These are phyloP conservation scores for Vanilla planifolia DNA, from an alignment of 106 monocot species.

Conservation along the genomic window DNA sequence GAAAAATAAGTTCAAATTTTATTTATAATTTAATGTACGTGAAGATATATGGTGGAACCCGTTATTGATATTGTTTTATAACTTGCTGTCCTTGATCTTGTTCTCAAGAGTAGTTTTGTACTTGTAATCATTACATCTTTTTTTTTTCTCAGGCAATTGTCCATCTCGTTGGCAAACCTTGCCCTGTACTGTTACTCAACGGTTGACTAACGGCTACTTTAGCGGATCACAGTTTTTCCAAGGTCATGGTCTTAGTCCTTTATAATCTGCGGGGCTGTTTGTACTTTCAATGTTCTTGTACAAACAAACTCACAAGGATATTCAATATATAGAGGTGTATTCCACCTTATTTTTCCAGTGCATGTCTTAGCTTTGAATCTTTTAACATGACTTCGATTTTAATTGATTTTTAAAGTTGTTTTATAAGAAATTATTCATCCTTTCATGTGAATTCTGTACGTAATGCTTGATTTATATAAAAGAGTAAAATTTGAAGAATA, in stretches of 20 bases:
- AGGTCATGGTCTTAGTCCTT: not conserved
- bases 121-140: not conserved
- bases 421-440: not conserved
- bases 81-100: not conserved
- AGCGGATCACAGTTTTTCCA: not conserved
- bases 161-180: not conserved
- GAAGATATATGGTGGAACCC: no score
- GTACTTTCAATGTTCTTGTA: constrained; percentile 1
- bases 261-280: not conserved
- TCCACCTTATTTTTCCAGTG: not conserved
- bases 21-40: no score
- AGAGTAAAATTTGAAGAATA: no score
- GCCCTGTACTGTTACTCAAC: not conserved
- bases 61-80: no score
- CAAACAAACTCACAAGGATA: not conserved
- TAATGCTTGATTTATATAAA: no score
- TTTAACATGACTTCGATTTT: not conserved
- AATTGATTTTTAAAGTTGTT: not conserved
- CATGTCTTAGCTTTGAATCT: not conserved
- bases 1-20: no score
- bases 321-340: not conserved
- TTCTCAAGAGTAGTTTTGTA: not conserved
- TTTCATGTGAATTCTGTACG: not conserved
- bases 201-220: not conserved
- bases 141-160: not conserved